A percentile compares a stretch with the other conserved stretches of the same genome.
These are phyloP conservation scores for Dendrobium nobile DNA, from an alignment of 106 monocot genomes.

Conservation along the genomic window DNA sequence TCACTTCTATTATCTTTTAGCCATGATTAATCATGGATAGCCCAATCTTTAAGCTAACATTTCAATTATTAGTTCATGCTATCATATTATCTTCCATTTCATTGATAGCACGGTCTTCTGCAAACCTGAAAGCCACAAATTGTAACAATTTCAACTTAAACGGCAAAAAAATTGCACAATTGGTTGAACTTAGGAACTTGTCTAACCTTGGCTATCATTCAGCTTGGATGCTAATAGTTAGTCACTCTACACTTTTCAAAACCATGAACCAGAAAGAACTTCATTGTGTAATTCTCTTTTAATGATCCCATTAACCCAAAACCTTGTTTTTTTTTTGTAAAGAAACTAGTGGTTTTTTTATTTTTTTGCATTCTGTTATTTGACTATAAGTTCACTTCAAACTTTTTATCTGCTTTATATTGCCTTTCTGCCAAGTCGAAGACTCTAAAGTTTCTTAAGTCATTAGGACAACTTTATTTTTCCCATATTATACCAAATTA, in stretches of 20 bases:
- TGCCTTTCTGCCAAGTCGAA: background rate
- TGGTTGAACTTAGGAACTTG: background rate
- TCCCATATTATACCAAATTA: too few species aligned
- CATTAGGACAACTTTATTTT: too few species aligned
- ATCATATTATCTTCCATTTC: background rate
- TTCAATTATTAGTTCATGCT: background rate
- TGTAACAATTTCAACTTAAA: background rate
- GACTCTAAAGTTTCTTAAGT: too few species aligned
- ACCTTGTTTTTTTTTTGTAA: background rate
- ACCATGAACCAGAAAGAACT: background rate
- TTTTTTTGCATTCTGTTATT: background rate
- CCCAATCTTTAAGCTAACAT: background rate
- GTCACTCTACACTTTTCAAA: background rate
- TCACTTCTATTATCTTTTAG: background rate
- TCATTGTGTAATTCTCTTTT: background rate
- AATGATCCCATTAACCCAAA: background rate
- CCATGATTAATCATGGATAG: background rate
- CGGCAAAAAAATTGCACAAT: background rate
- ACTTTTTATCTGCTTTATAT: background rate
- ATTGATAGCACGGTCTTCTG: background rate
- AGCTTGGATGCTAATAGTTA: background rate
- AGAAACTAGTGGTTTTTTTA: background rate
- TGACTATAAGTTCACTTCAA: background rate
- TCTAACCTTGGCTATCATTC: background rate
- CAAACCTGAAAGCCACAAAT: background rate